Percentiles rank a stretch among this genome's conserved stretches.
Conservation (phyloP, 169 alveolate genomes). For the Eimeria acervulina region DNA sequence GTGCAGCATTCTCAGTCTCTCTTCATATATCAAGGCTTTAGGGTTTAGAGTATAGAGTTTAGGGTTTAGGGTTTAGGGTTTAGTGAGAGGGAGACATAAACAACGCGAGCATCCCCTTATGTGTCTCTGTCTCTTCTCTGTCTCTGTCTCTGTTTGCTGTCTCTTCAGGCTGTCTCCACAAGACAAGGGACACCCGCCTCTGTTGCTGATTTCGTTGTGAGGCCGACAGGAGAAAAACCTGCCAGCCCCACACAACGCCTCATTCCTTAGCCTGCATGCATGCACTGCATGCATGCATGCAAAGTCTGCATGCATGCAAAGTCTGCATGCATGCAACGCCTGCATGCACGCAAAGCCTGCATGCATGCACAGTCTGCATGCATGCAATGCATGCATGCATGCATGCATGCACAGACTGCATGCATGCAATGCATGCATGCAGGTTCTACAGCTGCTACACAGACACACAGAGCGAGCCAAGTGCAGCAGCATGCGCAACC, state of each 20-base stretch:
- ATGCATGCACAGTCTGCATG: no score
- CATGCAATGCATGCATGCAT: not conserved
- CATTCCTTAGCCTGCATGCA: not conserved
- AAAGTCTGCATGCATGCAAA: not conserved
- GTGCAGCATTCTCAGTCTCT: no score
- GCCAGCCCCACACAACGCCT: conserved; percentile 6
- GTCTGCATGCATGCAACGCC: not conserved
- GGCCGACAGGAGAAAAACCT: not conserved
- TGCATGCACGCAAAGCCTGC: not conserved
- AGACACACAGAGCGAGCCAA: no score
- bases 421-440: no score
- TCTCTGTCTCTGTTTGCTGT: not conserved
- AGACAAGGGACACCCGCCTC: not conserved
- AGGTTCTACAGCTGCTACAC: no score
- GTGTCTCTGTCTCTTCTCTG: no score
- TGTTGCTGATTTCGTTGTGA: not conserved
- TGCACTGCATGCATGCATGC: not conserved
- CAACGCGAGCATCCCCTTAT: no score
- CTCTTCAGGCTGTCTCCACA: not conserved
- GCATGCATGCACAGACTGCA: no score
- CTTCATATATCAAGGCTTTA: not conserved
- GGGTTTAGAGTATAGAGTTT: not conserved
- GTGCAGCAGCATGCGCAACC: no score
- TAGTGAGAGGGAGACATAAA: not conserved
- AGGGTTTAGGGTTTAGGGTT: conserved; percentile 33